Evolutionary conservation across 495 filamentous ascomycete species (phyloP), one percentile per base, ranked within the genome.

Genomic region (Mycothermus thermophilus): DNA sequence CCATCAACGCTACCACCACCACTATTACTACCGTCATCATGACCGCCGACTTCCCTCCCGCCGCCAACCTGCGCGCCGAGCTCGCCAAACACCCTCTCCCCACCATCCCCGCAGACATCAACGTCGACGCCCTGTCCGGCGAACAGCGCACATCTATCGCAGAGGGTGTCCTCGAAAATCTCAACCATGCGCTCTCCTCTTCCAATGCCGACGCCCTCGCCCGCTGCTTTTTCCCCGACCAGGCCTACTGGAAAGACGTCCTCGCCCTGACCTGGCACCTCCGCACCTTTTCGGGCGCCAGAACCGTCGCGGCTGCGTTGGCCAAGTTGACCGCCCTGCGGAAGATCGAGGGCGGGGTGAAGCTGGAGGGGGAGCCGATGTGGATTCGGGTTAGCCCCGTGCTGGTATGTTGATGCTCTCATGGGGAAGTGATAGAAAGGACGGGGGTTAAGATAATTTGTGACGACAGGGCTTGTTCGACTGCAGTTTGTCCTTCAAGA

Each of bases 171-270:
- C n/a, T n/a, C n/a, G n/a, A n/a, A n/a, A n/a, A n/a, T n/a, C n/a
- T n/a, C n/a, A n/a, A n/a, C n/a, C n/a, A n/a, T n/a, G n/a, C n/a
- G n/a, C n/a, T n/a, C n/a, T n/a, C n/a, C n/a, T n/a, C n/a, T n/a
- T n/a, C n/a, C 22, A 25, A 25, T 6, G 11, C 11, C 22, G 11
- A 25, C 6, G 22, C 22, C 11, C 22, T 58, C 3, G 42, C 30
- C 13, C 8, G 23, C 23, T 44, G 44, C 26, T 52, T 54, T 29
- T 38, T 37, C 26, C 14, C 31, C 8, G 30, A 21, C 3, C 46
- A 49, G 38, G 42, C 48, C 2, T 56, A 47, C 39, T 59, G 55
- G 52, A 43, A 39, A n/a, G 55, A 59, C 31, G 37, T 42, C 16
- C 12, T 56, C 14, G 48, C 48, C 5, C 23, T 59, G 29, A 59